These are phyloP conservation scores for Chaetothyriales sp. DNA, from an alignment of 2,329 filamentous ascomycete species.

Conservation along the genomic window DNA sequence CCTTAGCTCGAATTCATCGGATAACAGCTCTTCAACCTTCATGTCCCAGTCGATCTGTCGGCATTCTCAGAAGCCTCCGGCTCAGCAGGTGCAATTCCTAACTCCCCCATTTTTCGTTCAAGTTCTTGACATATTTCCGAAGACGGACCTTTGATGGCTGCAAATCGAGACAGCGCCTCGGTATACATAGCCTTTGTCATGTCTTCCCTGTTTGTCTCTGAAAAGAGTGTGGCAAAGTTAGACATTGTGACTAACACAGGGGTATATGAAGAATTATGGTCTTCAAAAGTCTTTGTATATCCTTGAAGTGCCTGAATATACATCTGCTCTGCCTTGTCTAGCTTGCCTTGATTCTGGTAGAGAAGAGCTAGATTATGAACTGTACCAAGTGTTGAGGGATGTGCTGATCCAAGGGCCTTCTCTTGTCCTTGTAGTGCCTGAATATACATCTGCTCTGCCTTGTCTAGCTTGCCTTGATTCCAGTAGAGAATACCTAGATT, in stretches of 20 bases:
- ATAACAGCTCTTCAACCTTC: no score
- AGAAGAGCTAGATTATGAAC: conserved; percentile 18
- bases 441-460: conserved; percentile 18
- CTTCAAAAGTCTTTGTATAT: conserved; percentile 5
- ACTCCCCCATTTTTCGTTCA: neutral
- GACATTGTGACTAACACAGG: conserved; percentile 19
- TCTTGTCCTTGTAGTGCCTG: conserved; percentile 17
- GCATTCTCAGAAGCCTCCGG: no score
- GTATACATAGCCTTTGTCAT: conserved; percentile 19
- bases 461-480: conserved; percentile 16
- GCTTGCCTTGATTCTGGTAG: conserved; percentile 15
- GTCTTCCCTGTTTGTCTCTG: conserved; percentile 17
- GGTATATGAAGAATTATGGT: conserved; percentile 8
- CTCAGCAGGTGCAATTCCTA: no score
- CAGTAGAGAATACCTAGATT: conserved; percentile 18
- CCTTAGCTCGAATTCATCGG: no score
- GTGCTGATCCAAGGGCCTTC: conserved; percentile 15
- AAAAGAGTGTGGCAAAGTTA: conserved; percentile 18
- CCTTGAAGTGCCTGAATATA: conserved; percentile 15
- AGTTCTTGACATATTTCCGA: conserved; percentile 3
- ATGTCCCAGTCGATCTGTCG: no score
- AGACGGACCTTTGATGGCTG: conserved; percentile 4
- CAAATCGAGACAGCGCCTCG: conserved; percentile 8
- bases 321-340: conserved; percentile 18
- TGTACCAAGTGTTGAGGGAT: conserved; percentile 18